Conservation (phyloP, 106 monocot genomes). For the Ottelia alismoides region DNA sequence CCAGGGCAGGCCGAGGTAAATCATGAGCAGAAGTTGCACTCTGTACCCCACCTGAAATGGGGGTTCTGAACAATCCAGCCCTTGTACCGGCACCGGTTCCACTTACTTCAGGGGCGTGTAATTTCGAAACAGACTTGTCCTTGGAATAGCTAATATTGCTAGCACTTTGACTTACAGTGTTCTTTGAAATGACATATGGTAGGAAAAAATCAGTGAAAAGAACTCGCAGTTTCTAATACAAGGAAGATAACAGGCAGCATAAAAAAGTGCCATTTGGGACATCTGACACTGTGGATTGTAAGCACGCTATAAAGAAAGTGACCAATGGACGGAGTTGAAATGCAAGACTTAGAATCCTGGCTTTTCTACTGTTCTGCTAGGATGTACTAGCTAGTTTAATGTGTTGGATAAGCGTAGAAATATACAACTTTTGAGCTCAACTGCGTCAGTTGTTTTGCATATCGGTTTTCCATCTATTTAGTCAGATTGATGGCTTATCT, state of each 20-base stretch:
- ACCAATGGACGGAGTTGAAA: not conserved
- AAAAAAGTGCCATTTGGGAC: not conserved
- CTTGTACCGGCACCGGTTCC: conserved; percentile 42
- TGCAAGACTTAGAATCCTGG: no score
- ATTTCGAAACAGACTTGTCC: not conserved
- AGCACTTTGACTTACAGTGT: conserved; percentile 4
- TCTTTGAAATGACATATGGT: not conserved
- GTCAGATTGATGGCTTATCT: no score
- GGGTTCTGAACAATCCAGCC: conserved; percentile 86
- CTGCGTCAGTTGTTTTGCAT: no score
- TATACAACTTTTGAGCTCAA: no score
- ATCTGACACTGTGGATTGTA: not conserved
- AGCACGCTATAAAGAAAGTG: not conserved
- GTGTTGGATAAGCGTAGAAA: no score
- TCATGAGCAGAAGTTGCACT: conserved; percentile 89
- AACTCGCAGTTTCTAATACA: conserved; percentile 12
- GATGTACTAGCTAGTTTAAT: no score
- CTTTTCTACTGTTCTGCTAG: no score
- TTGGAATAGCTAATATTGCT: not conserved
- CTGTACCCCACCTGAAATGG: conserved; percentile 92
- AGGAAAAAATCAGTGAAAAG: not conserved
- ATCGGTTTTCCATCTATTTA: no score
- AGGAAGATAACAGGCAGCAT: not conserved
- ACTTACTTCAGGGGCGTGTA: conserved; percentile 2
- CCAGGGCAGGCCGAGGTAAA: conserved; percentile 87